phyloP scores from a whole-genome alignment of 768 basidiomycete species.

The Serendipita indica region DNA sequence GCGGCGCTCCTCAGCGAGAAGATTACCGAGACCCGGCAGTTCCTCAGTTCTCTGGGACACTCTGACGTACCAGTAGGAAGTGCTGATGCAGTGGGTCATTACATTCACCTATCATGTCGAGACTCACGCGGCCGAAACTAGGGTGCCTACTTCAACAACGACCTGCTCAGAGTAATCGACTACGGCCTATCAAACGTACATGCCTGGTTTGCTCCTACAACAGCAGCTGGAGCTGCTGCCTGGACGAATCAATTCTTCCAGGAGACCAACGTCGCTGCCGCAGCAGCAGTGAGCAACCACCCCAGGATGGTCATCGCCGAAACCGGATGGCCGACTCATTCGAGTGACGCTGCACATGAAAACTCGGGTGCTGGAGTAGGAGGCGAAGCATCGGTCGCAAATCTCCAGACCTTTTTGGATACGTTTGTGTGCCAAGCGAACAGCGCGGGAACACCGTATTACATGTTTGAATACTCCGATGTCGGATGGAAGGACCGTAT shows the following conservation, averaged over 20 bases:
- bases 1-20: conserved; percentile 42
- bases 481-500: conserved; percentile 56
- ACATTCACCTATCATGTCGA: too few relatives aligned
- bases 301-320: conserved; percentile 87
- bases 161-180: conserved; percentile 47
- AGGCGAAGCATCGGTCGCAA: conserved; percentile 22
- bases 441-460: conserved; percentile 65
- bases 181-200: conserved; percentile 30
- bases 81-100: conserved; percentile 73
- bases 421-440: conserved; percentile 83
- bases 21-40: conserved; percentile 43
- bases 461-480: conserved; percentile 77
- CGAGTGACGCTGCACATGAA: conserved; percentile 40
- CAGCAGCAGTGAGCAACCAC: conserved; percentile 44
- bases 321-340: conserved; percentile 71
- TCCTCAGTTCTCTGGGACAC: conserved; percentile 20
- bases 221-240: conserved; percentile 46
- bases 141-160: conserved; percentile 67
- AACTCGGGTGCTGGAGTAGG: conserved; percentile 19
- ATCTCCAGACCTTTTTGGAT: conserved; percentile 59
- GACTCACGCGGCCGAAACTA: too few relatives aligned
- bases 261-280: conserved; percentile 42
- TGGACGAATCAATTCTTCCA: conserved; percentile 81
- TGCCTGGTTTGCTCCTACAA: conserved; percentile 72
- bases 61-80: conserved; percentile 48